Conservation (phyloP, 495 filamentous ascomycete species). For the Hypomontagnella monticulosa region DNA sequence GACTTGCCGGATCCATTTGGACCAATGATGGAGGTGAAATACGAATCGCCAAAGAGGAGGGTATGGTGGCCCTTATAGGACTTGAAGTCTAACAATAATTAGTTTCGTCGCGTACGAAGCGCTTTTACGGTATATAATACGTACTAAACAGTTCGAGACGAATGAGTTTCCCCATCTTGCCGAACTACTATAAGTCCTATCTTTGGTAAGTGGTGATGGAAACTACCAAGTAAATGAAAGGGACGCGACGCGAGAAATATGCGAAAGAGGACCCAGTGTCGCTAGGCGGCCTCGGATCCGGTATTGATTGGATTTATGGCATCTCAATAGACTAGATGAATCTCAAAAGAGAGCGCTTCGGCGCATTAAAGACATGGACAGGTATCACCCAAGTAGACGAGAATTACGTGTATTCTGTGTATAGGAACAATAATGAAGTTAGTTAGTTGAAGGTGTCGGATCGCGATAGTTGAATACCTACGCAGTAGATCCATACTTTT, state of each 20-base stretch:
- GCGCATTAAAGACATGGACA: constrained; percentile 7
- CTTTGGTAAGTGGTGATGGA: constrained; percentile 5
- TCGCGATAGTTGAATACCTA: no score
- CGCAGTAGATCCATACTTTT: no score
- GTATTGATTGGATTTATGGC: constrained; percentile 24
- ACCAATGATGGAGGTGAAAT: constrained; percentile 99
- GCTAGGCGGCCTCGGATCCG: constrained; percentile 25
- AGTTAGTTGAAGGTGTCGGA: background rate
- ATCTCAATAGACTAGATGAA: constrained; percentile 30
- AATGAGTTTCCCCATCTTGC: constrained; percentile 82
- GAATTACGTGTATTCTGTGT: background rate
- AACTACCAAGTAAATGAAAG: constrained; percentile 4
- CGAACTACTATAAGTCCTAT: constrained; percentile 10
- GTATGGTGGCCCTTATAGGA: constrained; percentile 96
- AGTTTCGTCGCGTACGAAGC: constrained; percentile 24
- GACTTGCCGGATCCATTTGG: constrained; percentile 99
- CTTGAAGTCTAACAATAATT: constrained; percentile 83
- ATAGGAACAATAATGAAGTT: background rate
- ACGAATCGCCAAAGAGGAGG: constrained; percentile 95
- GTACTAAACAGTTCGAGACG: constrained; percentile 93
- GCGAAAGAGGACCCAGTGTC: constrained; percentile 32
- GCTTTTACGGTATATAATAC: constrained; percentile 44
- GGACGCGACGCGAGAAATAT: constrained; percentile 42
- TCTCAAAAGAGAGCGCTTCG: constrained; percentile 8
- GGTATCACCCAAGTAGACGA: background rate